Evolutionary conservation across 805 yeast species (phyloP), one percentile per base, ranked within the genome.

Genomic region (Hanseniaspora nectarophila): DNA sequence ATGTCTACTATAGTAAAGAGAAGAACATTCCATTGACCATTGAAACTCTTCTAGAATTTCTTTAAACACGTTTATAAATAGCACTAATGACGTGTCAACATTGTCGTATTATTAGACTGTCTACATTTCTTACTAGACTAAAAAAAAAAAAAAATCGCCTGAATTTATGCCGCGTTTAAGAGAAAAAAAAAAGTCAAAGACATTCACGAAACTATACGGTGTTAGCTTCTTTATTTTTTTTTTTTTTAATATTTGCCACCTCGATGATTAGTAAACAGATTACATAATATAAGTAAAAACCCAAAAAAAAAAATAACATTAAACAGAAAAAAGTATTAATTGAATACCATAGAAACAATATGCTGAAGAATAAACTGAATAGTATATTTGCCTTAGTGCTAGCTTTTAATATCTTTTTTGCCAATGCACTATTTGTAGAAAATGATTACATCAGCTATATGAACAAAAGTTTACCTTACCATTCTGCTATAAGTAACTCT

Each of bases 1-100:
- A 87, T 61, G 80, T 87, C 3, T 73, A 87, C 31, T 66, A 68
- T 2, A 77, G 81, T 63, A 83, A 81, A 61, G 73, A 28, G 5
- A 76, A 56, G 82, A 82, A 31, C 71, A 81, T 47, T 70, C 84
- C 46, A 10, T 23, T 31, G 23, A 42, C 42, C 12, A 52, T 45
- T 3, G 54, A 52, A 13, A 29, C 32, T 3, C 8, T 52, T 4
- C 32, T 52, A 21, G 54, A 52, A 21, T 39, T 52, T 39, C 5
- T 37, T 12, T 51, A n/a, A 28, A 6, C 2, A 28, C 28, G 8
- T 1, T 3, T 9, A 12, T 4, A 29, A 7, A 29, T 29, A 12
- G 32, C 15, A 12, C 13, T 31, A 7, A 5, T 31, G 33, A 31
- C 33, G 33, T 31, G 33, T 31, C 33, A 31, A 12, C 3, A 31